Evolutionary conservation across 768 basidiomycete genomes (phyloP).

Genomic region (Serendipita sp.): DNA sequence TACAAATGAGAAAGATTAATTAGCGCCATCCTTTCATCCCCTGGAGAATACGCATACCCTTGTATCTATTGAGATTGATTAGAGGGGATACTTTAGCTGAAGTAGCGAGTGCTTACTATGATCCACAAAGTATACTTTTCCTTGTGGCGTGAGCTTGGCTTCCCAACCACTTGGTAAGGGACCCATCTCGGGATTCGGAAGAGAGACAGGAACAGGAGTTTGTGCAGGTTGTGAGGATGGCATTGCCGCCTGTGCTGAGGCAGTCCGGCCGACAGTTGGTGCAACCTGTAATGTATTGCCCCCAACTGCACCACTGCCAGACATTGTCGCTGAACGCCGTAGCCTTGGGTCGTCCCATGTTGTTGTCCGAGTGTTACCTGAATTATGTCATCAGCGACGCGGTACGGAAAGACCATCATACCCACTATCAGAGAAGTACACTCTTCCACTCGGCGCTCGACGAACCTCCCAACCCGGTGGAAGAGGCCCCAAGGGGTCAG

Average conservation of each 20-base stretch:
- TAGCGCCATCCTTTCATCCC: background rate
- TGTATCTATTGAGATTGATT: background rate
- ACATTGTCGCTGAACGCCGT: background rate
- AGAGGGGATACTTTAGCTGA: background rate
- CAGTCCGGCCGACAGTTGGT: background rate
- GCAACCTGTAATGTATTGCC: background rate
- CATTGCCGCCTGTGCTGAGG: background rate
- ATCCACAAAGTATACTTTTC: slow-evolving; percentile 33
- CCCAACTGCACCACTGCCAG: background rate
- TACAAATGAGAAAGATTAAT: slow-evolving; percentile 14
- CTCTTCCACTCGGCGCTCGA: slow-evolving; percentile 30
- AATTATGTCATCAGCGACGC: background rate
- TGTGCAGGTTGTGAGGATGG: slow-evolving; percentile 16
- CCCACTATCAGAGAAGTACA: slow-evolving; percentile 29
- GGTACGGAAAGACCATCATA: background rate
- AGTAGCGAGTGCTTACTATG: slow-evolving; percentile 22
- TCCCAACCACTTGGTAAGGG: slow-evolving; percentile 32
- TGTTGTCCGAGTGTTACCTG: slow-evolving; percentile 29
- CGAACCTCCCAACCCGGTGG: slow-evolving; percentile 33
- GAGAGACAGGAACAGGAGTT: slow-evolving; percentile 28
- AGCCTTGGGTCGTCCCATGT: slow-evolving; percentile 33
- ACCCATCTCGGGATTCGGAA: slow-evolving; percentile 26
- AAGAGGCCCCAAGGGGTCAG: slow-evolving; percentile 26
- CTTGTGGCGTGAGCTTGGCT: slow-evolving; percentile 29
- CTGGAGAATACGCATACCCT: background rate